These are phyloP conservation scores for Tylopilus rubrobrunneus DNA, from an alignment of 768 basidiomycete genomes.

Conservation along the genomic window DNA sequence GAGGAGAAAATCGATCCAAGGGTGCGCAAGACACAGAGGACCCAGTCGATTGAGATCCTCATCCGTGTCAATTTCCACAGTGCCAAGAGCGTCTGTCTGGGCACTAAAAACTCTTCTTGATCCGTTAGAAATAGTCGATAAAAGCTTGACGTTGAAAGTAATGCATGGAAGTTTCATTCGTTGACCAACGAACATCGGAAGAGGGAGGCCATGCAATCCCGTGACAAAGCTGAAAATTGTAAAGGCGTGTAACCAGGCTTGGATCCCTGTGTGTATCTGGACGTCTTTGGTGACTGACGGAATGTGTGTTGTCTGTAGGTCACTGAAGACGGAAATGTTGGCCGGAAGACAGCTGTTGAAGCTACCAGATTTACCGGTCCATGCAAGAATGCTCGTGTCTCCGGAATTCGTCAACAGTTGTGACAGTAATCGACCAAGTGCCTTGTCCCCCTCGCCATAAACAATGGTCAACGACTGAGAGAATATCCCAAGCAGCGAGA, in stretches of 20 bases:
- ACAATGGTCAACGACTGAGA: neutral
- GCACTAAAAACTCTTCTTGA: neutral
- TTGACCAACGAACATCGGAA: neutral
- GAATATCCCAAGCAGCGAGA: conserved; percentile 12
- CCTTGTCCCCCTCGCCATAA: conserved; percentile 9
- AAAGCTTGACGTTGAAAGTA: neutral
- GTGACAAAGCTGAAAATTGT: too few species aligned
- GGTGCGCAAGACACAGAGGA: conserved; percentile 2
- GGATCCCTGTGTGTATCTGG: too few species aligned
- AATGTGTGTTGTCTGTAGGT: too few species aligned
- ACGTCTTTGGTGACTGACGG: too few species aligned
- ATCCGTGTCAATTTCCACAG: conserved; percentile 5
- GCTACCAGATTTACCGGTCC: conserved; percentile 4
- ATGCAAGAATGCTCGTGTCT: neutral
- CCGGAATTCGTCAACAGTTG: conserved; percentile 1
- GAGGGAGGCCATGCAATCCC: neutral
- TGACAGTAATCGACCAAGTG: neutral
- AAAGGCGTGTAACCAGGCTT: too few species aligned
- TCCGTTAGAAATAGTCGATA: neutral
- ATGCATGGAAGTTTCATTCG: conserved; percentile 11
- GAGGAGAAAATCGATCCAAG: conserved; percentile 11
- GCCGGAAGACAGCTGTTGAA: conserved; percentile 11
- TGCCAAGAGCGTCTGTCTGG: neutral
- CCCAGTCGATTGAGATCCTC: neutral
- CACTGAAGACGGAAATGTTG: neutral